These are phyloP conservation scores for Pleurotus salmoneostramineus DNA, from an alignment of 768 basidiomycete species.

Conservation along the genomic window DNA sequence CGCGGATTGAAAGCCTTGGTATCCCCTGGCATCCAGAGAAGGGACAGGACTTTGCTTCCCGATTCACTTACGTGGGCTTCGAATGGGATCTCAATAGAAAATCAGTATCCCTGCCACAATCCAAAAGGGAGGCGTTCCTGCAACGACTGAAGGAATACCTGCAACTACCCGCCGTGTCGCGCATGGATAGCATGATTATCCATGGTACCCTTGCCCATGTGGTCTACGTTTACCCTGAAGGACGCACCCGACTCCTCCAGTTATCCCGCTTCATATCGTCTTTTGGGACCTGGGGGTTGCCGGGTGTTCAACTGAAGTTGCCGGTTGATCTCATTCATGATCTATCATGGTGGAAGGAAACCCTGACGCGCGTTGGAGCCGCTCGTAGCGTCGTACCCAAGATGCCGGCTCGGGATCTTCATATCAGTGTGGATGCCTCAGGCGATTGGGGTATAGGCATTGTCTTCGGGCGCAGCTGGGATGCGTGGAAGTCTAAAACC, in stretches of 20 bases:
- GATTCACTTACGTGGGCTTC: conserved; percentile 24
- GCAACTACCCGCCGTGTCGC: not conserved
- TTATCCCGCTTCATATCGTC: not conserved
- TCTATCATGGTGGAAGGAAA: conserved; percentile 8
- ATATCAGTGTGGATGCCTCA: conserved; percentile 23
- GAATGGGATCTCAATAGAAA: conserved; percentile 19
- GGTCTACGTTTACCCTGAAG: conserved; percentile 1
- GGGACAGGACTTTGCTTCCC: conserved; percentile 16
- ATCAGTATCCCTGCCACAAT: conserved; percentile 19
- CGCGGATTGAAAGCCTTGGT: conserved; percentile 13
- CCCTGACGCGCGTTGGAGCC: not conserved
- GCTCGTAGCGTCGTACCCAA: not conserved
- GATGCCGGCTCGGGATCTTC: conserved; percentile 3
- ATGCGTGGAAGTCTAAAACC: conserved; percentile 16
- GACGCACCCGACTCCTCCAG: conserved; percentile 1
- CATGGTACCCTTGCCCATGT: conserved; percentile 8
- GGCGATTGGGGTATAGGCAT: conserved; percentile 26
- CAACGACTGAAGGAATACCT: conserved; percentile 13
- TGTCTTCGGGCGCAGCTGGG: conserved; percentile 13
- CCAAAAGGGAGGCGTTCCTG: conserved; percentile 22
- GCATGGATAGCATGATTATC: not conserved
- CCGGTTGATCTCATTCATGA: not conserved
- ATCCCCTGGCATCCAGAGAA: conserved; percentile 22
- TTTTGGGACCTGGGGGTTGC: not conserved
- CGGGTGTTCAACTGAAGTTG: not conserved